phyloP scores from a whole-genome alignment of 768 basidiomycete genomes.

The Mycena alexandri region DNA sequence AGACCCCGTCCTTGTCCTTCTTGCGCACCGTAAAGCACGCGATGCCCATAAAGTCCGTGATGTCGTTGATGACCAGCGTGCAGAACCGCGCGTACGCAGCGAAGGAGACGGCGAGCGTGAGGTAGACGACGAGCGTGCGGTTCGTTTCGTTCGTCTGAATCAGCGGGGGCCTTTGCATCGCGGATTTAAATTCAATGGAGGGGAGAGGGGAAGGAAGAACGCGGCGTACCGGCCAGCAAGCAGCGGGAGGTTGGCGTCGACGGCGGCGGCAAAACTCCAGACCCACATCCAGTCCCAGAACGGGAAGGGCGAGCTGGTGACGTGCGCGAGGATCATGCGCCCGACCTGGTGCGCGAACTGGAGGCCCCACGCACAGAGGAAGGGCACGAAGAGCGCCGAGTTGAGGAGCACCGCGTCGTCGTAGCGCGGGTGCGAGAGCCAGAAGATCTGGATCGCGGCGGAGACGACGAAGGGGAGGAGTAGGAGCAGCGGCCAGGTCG shows the following conservation, averaged over 20 bases:
- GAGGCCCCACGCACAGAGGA: slow-evolving; percentile 93
- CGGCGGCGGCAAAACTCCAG: slow-evolving; percentile 79
- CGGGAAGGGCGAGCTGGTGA: slow-evolving; percentile 88
- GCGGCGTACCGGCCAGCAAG: slow-evolving; percentile 73
- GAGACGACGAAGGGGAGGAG: slow-evolving; percentile 86
- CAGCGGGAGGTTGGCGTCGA: slow-evolving; percentile 86
- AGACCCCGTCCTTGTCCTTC: slow-evolving; percentile 78
- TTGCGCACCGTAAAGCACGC: slow-evolving; percentile 95
- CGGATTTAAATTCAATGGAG: slow-evolving; percentile 6
- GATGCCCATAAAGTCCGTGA: slow-evolving; percentile 93
- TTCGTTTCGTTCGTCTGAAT: slow-evolving; percentile 76
- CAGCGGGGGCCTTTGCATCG: slow-evolving; percentile 65
- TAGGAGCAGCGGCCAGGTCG: slow-evolving; percentile 71
- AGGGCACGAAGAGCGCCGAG: slow-evolving; percentile 85
- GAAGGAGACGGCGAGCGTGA: slow-evolving; percentile 77
- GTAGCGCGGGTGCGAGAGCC: slow-evolving; percentile 80
- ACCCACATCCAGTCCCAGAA: slow-evolving; percentile 90
- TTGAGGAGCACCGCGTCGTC: slow-evolving; percentile 77
- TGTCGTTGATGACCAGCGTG: slow-evolving; percentile 84
- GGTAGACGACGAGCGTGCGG: slow-evolving; percentile 78
- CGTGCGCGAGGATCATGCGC: slow-evolving; percentile 92
- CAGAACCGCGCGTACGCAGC: slow-evolving; percentile 83
- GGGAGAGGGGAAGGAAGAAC: slow-evolving; percentile 19
- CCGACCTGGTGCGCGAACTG: slow-evolving; percentile 93
- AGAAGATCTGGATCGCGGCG: slow-evolving; percentile 78